Conservation (phyloP, 164 flowering plant species). For the Vitis labrusca region DNA sequence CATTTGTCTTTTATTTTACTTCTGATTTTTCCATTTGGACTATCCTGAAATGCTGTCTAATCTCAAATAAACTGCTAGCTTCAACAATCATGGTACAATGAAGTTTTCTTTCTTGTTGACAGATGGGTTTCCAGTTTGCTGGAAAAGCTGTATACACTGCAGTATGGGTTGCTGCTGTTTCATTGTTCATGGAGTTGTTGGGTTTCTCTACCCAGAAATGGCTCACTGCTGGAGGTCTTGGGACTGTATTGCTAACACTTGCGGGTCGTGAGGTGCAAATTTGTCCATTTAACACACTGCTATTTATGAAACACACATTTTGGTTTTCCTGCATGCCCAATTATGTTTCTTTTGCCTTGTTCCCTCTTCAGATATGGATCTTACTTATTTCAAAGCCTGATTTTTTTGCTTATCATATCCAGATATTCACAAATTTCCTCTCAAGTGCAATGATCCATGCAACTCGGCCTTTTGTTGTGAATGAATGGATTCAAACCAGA, state of each 20-base stretch:
- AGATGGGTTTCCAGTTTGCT: conserved; percentile 98
- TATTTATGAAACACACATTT: not conserved
- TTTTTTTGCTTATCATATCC: conserved; percentile 15
- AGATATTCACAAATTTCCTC: conserved; percentile 94
- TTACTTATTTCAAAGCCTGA: conserved; percentile 5
- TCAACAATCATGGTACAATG: not conserved
- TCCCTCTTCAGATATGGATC: not conserved
- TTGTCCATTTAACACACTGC: not conserved
- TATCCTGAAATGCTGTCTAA: not conserved
- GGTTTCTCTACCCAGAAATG: conserved; percentile 98
- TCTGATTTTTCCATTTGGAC: not conserved
- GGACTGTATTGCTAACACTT: conserved; percentile 94
- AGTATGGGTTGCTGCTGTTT: conserved; percentile 96
- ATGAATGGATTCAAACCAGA: conserved; percentile 96
- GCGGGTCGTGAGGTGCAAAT: conserved; percentile 93
- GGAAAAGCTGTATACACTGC: conserved; percentile 93
- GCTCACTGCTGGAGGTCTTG: conserved; percentile 99
- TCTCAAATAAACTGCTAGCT: not conserved
- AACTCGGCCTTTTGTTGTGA: conserved; percentile 85
- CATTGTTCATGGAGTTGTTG: conserved; percentile 95
- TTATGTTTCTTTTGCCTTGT: no score
- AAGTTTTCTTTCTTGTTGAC: conserved; percentile 21
- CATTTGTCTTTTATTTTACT: not conserved
- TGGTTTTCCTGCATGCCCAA: no score
- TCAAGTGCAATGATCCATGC: conserved; percentile 97